A percentile compares a stretch with the other conserved stretches of the same genome.
Evolutionary conservation across 2,329 filamentous ascomycete genomes (phyloP).

Genomic region (Cyphellophora europaea): DNA sequence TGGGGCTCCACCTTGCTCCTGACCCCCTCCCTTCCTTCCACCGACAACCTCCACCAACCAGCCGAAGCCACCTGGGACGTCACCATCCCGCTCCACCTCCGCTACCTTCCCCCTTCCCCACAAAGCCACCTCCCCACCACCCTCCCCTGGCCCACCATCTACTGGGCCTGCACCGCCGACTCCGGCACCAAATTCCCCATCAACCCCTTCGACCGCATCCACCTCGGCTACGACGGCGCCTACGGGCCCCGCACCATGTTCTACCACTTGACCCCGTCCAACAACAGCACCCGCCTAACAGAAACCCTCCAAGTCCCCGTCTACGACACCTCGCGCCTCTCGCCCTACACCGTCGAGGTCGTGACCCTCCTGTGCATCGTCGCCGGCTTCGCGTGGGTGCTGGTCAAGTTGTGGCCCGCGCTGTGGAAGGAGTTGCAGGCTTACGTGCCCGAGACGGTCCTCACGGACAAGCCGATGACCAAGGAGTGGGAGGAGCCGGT

Average conservation of each 20-base stretch:
- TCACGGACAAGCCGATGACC: neutral
- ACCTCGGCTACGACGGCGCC: slow-evolving; percentile 75
- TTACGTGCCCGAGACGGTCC: neutral
- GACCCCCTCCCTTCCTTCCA: slow-evolving; percentile 53
- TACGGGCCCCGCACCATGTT: slow-evolving; percentile 73
- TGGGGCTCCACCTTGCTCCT: slow-evolving; percentile 78
- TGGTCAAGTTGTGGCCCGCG: slow-evolving; percentile 46
- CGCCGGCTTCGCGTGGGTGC: slow-evolving; percentile 60
- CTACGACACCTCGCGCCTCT: slow-evolving; percentile 42
- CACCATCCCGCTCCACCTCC: slow-evolving; percentile 69
- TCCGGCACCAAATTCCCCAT: slow-evolving; percentile 52
- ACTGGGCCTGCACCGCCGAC: slow-evolving; percentile 73
- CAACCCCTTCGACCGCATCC: slow-evolving; percentile 77
- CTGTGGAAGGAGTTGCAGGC: slow-evolving; percentile 8
- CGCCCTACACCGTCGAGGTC: slow-evolving; percentile 38
- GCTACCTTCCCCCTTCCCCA: slow-evolving; percentile 61
- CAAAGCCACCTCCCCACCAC: slow-evolving; percentile 46
- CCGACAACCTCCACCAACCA: slow-evolving; percentile 8
- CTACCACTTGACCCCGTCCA: slow-evolving; percentile 58
- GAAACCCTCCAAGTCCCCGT: slow-evolving; percentile 57
- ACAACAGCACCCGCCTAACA: slow-evolving; percentile 30
- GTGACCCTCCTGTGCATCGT: slow-evolving; percentile 52
- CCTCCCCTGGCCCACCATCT: slow-evolving; percentile 74
- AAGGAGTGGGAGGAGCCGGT: neutral
- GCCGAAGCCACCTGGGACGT: slow-evolving; percentile 23